Evolutionary conservation across 108 stramenopile species (phyloP).

Genomic region (Poteriospumella lacustris): DNA sequence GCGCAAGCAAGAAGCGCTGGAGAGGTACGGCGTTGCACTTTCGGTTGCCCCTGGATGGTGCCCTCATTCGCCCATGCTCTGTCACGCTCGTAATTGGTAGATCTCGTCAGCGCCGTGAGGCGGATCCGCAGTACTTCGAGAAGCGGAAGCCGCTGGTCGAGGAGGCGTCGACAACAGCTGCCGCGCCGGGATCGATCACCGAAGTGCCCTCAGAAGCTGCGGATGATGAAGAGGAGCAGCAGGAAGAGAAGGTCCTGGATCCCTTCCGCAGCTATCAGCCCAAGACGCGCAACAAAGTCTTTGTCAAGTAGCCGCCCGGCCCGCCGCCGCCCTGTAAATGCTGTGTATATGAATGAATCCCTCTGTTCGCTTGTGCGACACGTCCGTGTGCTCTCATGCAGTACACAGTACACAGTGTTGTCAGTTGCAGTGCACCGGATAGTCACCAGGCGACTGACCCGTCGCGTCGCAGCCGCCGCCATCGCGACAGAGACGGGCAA

Average conservation of each 20-base stretch:
- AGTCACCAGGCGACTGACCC: too few relatives aligned
- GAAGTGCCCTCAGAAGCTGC: not conserved
- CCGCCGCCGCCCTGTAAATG: too few relatives aligned
- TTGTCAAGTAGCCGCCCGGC: too few relatives aligned
- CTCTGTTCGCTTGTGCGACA: too few relatives aligned
- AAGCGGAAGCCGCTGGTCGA: not conserved
- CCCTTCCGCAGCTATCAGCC: not conserved
- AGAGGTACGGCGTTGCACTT: not conserved
- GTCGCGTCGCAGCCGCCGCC: too few relatives aligned
- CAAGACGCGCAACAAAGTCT: not conserved
- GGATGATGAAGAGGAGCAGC: not conserved
- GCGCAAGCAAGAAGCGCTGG: not conserved
- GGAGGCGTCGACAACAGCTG: not conserved
- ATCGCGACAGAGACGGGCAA: too few relatives aligned
- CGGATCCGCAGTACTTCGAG: not conserved
- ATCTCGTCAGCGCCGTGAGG: not conserved
- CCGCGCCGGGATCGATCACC: not conserved
- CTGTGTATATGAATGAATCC: too few relatives aligned
- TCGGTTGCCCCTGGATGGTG: not conserved
- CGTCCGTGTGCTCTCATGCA: too few relatives aligned
- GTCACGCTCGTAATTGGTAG: not conserved
- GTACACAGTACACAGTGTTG: too few relatives aligned
- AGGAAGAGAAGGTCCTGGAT: not conserved
- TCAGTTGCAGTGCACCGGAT: too few relatives aligned
- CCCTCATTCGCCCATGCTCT: not conserved